Conservation (phyloP, 305 asterid species). For the Withania somnifera region DNA sequence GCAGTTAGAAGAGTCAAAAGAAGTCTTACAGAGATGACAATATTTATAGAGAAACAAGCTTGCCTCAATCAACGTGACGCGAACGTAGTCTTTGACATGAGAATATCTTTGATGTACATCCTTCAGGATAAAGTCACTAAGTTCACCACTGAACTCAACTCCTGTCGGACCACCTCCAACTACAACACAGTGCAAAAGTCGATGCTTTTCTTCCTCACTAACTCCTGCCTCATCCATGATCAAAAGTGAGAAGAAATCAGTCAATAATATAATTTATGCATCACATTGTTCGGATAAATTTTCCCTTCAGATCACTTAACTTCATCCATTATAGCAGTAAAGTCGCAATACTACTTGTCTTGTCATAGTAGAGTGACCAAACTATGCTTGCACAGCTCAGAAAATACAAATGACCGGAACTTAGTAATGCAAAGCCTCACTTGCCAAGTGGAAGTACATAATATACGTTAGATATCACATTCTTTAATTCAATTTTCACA, state of each 20-base stretch:
- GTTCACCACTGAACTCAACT: conserved; percentile 96
- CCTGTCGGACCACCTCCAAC: conserved; percentile 99
- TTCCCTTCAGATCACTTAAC: background rate
- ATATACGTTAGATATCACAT: background rate
- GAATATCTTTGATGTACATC: conserved; percentile 83
- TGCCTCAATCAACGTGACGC: conserved; percentile 89
- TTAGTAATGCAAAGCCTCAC: background rate
- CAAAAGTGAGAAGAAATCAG: background rate
- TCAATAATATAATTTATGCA: background rate
- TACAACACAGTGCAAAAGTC: conserved; percentile 90
- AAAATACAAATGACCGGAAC: background rate
- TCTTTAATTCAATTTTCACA: background rate
- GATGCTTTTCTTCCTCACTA: conserved; percentile 68
- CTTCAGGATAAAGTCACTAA: conserved; percentile 77
- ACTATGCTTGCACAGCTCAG: background rate
- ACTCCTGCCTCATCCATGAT: conserved; percentile 36
- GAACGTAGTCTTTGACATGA: conserved; percentile 84
- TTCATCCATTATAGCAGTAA: background rate
- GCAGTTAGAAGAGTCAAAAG: no score
- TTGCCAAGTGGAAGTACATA: background rate
- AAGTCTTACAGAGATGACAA: background rate
- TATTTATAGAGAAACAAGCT: background rate
- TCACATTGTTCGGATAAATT: background rate
- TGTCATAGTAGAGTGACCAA: background rate
- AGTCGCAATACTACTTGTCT: background rate